These are phyloP conservation scores for Coemansia sp. DNA, from an alignment of 192 early-diverging fungal species.

Conservation along the genomic window DNA sequence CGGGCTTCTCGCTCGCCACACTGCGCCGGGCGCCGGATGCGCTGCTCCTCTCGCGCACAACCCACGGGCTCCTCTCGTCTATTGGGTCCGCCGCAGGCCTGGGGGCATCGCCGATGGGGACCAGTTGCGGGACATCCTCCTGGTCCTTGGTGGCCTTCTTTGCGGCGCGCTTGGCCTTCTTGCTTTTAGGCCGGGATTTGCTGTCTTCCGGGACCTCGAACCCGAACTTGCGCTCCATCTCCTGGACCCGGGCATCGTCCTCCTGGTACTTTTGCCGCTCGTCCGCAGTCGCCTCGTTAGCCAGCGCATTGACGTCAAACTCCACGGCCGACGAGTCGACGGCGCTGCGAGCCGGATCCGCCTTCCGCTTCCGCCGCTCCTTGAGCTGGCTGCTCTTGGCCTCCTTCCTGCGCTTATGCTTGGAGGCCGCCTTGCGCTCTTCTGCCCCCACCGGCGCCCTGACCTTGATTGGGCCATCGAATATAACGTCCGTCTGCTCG, in stretches of 20 bases:
- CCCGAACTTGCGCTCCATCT: slow-evolving; percentile 31
- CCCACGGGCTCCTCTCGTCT: slow-evolving; percentile 4
- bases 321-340: slow-evolving; percentile 4
- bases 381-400: slow-evolving; percentile 25
- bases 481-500: slow-evolving; percentile 29
- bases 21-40: not conserved
- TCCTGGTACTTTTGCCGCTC: slow-evolving; percentile 28
- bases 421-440: slow-evolving; percentile 36
- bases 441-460: slow-evolving; percentile 27
- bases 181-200: slow-evolving; percentile 7
- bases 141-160: slow-evolving; percentile 14
- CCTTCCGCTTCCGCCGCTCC: slow-evolving; percentile 20
- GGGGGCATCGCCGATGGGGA: slow-evolving; percentile 4
- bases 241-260: slow-evolving; percentile 35
- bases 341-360: slow-evolving; percentile 3
- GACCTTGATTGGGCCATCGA: slow-evolving; percentile 14
- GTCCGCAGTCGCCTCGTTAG: slow-evolving; percentile 21
- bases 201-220: slow-evolving; percentile 4
- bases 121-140: slow-evolving; percentile 16
- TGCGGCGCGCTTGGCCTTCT: slow-evolving; percentile 27
- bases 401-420: slow-evolving; percentile 36
- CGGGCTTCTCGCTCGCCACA: slow-evolving; percentile 2
- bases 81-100: too few relatives aligned
- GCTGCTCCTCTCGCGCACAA: slow-evolving; percentile 8
- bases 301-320: slow-evolving; percentile 41